Evolutionary conservation across 2,329 filamentous ascomycete genomes (phyloP).

Genomic region (Exutisphaerella laricina): DNA sequence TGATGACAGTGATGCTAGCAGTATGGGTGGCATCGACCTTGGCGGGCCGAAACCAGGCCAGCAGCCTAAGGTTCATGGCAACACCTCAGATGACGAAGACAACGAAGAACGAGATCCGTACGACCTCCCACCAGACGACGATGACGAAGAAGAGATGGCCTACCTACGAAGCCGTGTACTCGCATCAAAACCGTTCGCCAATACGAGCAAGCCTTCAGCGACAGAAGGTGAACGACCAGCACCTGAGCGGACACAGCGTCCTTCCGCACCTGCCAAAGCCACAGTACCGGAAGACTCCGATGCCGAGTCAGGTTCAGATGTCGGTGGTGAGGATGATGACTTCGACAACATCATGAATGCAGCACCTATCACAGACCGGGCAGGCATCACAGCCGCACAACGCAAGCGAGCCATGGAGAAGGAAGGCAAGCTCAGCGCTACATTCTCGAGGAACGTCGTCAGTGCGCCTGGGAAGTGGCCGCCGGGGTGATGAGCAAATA

Average conservation of each 20-base stretch:
- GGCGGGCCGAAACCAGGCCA: conserved; percentile 48
- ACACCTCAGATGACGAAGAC: conserved; percentile 41
- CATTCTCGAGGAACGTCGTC: conserved; percentile 46
- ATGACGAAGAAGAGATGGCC: conserved; percentile 87
- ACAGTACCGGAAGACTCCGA: conserved; percentile 50
- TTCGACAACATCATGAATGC: conserved; percentile 94
- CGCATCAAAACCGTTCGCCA: conserved; percentile 80
- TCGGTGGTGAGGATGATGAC: conserved; percentile 62
- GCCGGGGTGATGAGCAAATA: conserved; percentile 5
- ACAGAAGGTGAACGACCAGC: conserved; percentile 48
- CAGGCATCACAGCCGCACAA: conserved; percentile 63
- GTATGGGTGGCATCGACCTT: conserved; percentile 33
- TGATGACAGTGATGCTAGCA: conserved; percentile 31
- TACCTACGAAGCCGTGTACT: conserved; percentile 87
- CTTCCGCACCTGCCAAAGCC: conserved; percentile 43
- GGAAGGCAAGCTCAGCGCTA: conserved; percentile 39
- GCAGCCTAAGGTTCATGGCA: conserved; percentile 36
- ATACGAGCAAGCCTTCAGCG: conserved; percentile 35
- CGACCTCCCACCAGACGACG: conserved; percentile 67
- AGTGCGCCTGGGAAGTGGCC: conserved; percentile 45
- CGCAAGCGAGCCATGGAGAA: conserved; percentile 48
- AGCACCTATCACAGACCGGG: conserved; percentile 79
- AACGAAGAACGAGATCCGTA: conserved; percentile 60
- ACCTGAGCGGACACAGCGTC: conserved; percentile 57
- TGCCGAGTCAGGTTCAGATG: conserved; percentile 66